Evolutionary conservation across 164 flowering plant species (phyloP).

Genomic region (Magnolia changhungtana): DNA sequence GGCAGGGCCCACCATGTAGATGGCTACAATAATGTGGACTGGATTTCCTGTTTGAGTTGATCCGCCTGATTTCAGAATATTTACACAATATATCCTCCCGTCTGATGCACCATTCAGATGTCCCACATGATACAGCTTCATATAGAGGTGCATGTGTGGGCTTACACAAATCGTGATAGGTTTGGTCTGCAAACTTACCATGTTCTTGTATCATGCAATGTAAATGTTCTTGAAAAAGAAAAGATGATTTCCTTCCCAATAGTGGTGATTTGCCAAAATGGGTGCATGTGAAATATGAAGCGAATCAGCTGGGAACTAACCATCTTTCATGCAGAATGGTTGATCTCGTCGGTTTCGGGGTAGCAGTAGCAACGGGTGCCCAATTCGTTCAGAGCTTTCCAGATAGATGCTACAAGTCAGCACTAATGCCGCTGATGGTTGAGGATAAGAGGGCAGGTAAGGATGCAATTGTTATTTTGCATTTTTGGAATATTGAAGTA

Average conservation of each 20-base stretch:
- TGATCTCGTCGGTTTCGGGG: slow-evolving; percentile 92
- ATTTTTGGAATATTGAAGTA: background rate
- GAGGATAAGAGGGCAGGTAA: slow-evolving; percentile 83
- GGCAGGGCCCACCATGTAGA: background rate
- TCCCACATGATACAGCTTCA: too few species aligned
- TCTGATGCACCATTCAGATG: too few species aligned
- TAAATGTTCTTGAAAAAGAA: background rate
- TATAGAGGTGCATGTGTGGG: too few species aligned
- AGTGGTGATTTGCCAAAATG: background rate
- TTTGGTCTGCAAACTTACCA: background rate
- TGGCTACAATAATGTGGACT: background rate
- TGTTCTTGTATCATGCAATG: background rate
- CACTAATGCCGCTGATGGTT: slow-evolving; percentile 66
- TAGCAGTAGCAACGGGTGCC: slow-evolving; percentile 74
- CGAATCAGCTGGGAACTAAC: background rate
- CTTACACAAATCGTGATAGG: background rate
- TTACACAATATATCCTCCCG: too few species aligned
- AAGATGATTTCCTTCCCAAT: background rate
- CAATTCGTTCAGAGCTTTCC: slow-evolving; percentile 70
- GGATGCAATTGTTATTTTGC: background rate
- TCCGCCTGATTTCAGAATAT: too few species aligned
- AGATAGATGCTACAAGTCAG: slow-evolving; percentile 68
- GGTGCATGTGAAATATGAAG: background rate
- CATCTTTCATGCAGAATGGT: slow-evolving; percentile 53
- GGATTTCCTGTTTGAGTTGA: too few species aligned